Conservation (phyloP, 2,329 filamentous ascomycete genomes). For the Colletotrichum sp. region DNA sequence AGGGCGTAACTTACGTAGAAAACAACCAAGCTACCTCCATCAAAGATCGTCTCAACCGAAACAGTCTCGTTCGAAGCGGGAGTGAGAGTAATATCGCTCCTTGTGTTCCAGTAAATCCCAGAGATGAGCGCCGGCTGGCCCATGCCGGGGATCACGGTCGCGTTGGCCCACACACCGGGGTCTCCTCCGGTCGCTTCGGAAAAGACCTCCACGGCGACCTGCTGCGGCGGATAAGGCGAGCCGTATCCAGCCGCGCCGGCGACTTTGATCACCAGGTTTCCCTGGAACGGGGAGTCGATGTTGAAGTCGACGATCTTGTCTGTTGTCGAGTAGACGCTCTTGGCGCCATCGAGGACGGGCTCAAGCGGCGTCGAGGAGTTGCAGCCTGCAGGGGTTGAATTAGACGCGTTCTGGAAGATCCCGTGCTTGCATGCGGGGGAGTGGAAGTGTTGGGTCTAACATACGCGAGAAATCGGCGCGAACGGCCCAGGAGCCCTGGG, state of each 20-base stretch:
- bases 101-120: not conserved
- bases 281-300: not conserved
- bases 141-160: not conserved
- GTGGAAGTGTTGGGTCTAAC: not conserved
- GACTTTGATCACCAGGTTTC: not conserved
- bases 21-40: not conserved
- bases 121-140: not conserved
- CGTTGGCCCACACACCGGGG: not conserved
- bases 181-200: not conserved
- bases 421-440: not conserved
- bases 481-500: not conserved
- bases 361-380: not conserved
- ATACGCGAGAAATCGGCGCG: slow-evolving; percentile 1
- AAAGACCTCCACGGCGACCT: not conserved
- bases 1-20: not conserved
- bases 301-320: not conserved
- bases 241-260: not conserved
- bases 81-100: not conserved
- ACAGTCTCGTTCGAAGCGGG: not conserved
- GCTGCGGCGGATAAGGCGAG: not conserved
- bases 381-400: not conserved
- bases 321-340: not conserved
- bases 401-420: not conserved
- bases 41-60: not conserved
- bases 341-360: not conserved